A percentile compares a stretch with the other conserved stretches of the same genome.
These are phyloP conservation scores for Aspergillus mulundensis DNA, from an alignment of 495 filamentous ascomycete species.

Conservation along the genomic window DNA sequence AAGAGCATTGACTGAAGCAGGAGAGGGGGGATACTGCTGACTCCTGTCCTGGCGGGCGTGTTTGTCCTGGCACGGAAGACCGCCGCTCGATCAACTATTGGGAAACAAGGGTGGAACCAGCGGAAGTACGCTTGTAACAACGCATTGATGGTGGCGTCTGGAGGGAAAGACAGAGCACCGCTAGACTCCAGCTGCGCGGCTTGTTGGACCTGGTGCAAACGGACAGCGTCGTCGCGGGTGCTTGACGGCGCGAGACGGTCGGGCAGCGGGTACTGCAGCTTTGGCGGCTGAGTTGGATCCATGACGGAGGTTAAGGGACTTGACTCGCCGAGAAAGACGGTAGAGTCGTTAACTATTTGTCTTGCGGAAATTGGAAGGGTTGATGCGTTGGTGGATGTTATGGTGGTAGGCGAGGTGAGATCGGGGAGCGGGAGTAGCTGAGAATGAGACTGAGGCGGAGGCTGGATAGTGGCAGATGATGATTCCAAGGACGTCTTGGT, in stretches of 20 bases:
- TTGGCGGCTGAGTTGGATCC: conserved; percentile 27
- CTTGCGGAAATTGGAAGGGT: not conserved
- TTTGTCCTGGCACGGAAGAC: conserved; percentile 26
- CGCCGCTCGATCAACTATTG: conserved; percentile 31
- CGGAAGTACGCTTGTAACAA: conserved; percentile 40
- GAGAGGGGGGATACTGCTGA: conserved; percentile 32
- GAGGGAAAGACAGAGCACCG: conserved; percentile 36
- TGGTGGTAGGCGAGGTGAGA: too few relatives aligned
- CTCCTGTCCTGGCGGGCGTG: too few relatives aligned
- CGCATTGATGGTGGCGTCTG: conserved; percentile 25
- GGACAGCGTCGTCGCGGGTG: conserved; percentile 18
- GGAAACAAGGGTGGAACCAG: conserved; percentile 46
- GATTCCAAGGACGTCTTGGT: not conserved
- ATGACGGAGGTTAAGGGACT: conserved; percentile 40
- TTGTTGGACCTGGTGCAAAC: conserved; percentile 13
- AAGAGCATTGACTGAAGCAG: conserved; percentile 42
- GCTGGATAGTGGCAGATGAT: not conserved
- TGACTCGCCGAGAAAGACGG: conserved; percentile 40
- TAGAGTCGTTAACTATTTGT: conserved; percentile 9
- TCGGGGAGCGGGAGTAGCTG: too few relatives aligned
- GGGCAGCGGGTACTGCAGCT: conserved; percentile 35
- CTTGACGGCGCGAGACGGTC: conserved; percentile 17
- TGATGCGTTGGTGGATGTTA: not conserved
- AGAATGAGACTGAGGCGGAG: too few relatives aligned
- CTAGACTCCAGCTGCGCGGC: conserved; percentile 29